These are phyloP conservation scores for Quercus robur DNA, from an alignment of 306 rosid species.

Conservation along the genomic window DNA sequence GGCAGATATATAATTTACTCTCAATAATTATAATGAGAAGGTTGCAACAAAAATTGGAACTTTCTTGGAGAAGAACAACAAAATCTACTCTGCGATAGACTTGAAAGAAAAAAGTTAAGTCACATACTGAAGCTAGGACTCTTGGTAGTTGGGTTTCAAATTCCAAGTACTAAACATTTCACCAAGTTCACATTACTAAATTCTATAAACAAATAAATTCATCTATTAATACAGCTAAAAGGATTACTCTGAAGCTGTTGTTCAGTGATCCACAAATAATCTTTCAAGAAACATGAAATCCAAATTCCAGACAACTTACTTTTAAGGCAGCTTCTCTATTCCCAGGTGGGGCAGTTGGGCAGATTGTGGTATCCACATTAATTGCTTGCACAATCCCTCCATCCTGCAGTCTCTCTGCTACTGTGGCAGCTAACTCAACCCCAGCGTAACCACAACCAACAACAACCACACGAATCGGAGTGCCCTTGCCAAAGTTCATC, in stretches of 20 bases:
- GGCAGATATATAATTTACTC: not conserved
- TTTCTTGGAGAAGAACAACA: not conserved
- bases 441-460: conserved; percentile 99
- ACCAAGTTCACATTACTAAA: not conserved
- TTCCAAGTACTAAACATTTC: not conserved
- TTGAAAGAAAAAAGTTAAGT: not conserved
- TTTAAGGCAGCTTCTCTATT: conserved; percentile 84
- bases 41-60: not conserved
- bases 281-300: conserved; percentile 9
- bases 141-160: not conserved
- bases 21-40: not conserved
- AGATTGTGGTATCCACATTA: conserved; percentile 60
- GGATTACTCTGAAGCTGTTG: not conserved
- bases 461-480: conserved; percentile 72
- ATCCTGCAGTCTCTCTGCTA: conserved; percentile 80
- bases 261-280: conserved; percentile 1
- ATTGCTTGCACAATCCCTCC: conserved; percentile 84
- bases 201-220: not conserved
- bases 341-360: conserved; percentile 82
- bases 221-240: not conserved
- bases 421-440: conserved; percentile 90
- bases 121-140: not conserved
- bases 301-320: conserved; percentile 45
- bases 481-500: conserved; percentile 59
- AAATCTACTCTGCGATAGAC: not conserved